Percentiles rank a stretch among this genome's conserved stretches.
These are phyloP conservation scores for Hippophae gyantsensis DNA, from an alignment of 306 rosid genomes.

Conservation along the genomic window DNA sequence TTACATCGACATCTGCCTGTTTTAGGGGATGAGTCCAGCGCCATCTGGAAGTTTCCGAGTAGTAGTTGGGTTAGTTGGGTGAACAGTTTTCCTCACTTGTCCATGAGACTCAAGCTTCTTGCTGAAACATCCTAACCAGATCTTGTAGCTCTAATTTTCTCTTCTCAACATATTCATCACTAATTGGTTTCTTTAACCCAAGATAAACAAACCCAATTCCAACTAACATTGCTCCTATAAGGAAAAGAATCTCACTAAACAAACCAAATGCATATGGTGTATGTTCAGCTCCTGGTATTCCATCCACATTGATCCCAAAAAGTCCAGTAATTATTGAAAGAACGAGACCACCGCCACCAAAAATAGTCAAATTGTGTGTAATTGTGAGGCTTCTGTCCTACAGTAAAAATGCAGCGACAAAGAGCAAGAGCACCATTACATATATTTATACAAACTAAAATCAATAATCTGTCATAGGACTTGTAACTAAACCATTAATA, in stretches of 20 bases:
- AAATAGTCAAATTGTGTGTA: slow-evolving; percentile 52
- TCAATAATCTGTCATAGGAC: neutral
- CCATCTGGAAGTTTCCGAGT: slow-evolving; percentile 23
- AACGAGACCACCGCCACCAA: slow-evolving; percentile 50
- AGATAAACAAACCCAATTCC: slow-evolving; percentile 41
- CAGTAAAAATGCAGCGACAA: neutral
- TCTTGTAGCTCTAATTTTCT: slow-evolving; percentile 54
- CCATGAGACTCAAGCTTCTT: slow-evolving; percentile 61
- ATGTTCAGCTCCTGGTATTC: slow-evolving; percentile 39
- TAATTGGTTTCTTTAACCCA: slow-evolving; percentile 44
- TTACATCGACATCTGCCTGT: slow-evolving; percentile 15
- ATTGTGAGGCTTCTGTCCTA: slow-evolving; percentile 65
- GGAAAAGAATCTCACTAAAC: slow-evolving; percentile 34
- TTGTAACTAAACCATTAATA: neutral
- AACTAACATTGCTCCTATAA: slow-evolving; percentile 36
- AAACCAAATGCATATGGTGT: slow-evolving; percentile 54
- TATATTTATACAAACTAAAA: neutral
- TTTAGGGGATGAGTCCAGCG: slow-evolving; percentile 27
- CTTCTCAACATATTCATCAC: slow-evolving; percentile 42
- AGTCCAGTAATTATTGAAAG: slow-evolving; percentile 52
- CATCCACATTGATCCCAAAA: slow-evolving; percentile 69
- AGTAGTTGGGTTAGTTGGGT: slow-evolving; percentile 42
- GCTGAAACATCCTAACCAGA: slow-evolving; percentile 50
- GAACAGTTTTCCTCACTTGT: slow-evolving; percentile 36
- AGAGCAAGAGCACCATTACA: neutral